Conservation (phyloP, 1,284 basidiomycete genomes). For the Malassezia psittaci region DNA sequence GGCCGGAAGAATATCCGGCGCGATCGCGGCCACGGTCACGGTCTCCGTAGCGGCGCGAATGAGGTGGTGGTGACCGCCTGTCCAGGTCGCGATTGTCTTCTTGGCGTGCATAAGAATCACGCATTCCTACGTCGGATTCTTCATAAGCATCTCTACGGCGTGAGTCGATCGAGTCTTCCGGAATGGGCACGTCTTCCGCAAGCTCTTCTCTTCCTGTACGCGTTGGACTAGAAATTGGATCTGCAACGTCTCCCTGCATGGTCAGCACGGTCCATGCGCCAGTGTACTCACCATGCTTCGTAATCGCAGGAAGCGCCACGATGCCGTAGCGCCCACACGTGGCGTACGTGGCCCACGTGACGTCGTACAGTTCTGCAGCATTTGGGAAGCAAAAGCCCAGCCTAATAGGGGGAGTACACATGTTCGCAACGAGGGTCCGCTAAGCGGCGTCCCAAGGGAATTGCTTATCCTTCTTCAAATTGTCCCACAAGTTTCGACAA, state of each 20-base stretch:
- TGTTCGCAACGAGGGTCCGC: background rate
- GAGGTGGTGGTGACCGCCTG: background rate
- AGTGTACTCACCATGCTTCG: constrained; percentile 3
- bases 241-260: constrained; percentile 3
- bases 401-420: background rate
- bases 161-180: constrained; percentile 9
- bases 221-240: constrained; percentile 8
- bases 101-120: constrained; percentile 9
- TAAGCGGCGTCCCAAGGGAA: too few relatives aligned
- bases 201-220: constrained; percentile 8
- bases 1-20: background rate
- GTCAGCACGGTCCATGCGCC: constrained; percentile 7
- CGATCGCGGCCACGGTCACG: constrained; percentile 2
- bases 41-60: background rate
- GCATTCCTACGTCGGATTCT: constrained; percentile 18
- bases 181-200: constrained; percentile 1
- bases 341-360: constrained; percentile 6
- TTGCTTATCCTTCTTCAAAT: constrained; percentile 10
- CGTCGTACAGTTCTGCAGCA: constrained; percentile 10
- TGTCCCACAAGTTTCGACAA: constrained; percentile 15
- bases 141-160: constrained; percentile 16
- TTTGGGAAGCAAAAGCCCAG: background rate
- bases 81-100: background rate
- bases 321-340: background rate
- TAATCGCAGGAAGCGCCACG: background rate